Evolutionary conservation across 768 basidiomycete species (phyloP), one percentile per base, ranked within the genome.

Genomic region (Lactarius sp.): DNA sequence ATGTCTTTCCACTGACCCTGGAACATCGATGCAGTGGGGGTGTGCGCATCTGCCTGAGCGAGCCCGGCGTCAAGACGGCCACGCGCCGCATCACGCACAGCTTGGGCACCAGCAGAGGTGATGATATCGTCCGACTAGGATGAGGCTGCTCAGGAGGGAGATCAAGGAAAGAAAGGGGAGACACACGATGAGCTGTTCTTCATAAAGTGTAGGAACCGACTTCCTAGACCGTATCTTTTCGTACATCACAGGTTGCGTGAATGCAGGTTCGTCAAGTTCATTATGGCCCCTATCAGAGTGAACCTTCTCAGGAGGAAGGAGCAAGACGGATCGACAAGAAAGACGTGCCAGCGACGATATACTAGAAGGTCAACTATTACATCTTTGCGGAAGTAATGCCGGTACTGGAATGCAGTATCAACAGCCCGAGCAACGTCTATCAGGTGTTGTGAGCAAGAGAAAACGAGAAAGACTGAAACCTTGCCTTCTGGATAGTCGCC

Each of bases 161-260:
- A 31, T 58, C 56, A 55, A 47, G 9, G 44, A 36, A 47, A 33
- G 33, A 39, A 20, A 16, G 18, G 8, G 33, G 51, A 46, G 57
- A 77, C 85, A 52, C 60, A 92, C 92, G 56, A 86, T 79, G 6
- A 94, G 79, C 50, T 85, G 86, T 50, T 88, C 82, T 70, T 94
- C 92, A 71, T 94, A 96, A 13, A 92, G 76, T 56, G 85, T 78
- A 6, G 92, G 92, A 5, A 94, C 91, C 13, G 88, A 89, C 52
- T 79, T 82, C 53, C 93, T 79, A 0, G 85, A 81, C 6, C 85
- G 81, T 69, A 96, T 95, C 75, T 89, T 84, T 73, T 90, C 81
- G 74, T 97, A 97, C 94, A 96, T 97, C 10, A 87, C 76, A 0
- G 94, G 94, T 62, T 88, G 88, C 0, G 94, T 96, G 72, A 93